Conservation (phyloP, 169 alveolate genomes). For the Plasmodium relictum region DNA sequence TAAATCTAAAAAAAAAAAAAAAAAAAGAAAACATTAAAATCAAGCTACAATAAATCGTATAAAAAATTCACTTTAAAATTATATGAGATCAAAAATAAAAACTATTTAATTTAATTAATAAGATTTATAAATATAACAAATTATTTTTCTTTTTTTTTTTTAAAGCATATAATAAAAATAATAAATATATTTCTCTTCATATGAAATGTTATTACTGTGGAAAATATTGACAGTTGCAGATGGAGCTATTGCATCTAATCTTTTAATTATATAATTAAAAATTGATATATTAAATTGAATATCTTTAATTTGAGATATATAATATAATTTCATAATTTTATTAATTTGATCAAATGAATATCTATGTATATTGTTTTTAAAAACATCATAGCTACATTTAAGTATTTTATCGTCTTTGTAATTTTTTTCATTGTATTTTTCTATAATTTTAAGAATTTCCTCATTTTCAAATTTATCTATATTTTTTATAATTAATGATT, state of each 20-base stretch:
- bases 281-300: conserved; percentile 51
- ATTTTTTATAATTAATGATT: conserved; percentile 67
- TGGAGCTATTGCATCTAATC: conserved; percentile 60
- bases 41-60: no score
- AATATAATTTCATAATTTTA: conserved; percentile 42
- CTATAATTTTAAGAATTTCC: conserved; percentile 69
- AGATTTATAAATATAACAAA: background rate
- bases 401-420: conserved; percentile 55
- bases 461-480: conserved; percentile 74
- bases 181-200: no score
- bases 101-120: background rate
- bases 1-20: conserved; percentile 30
- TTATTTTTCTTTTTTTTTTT: no score
- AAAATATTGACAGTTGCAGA: conserved; percentile 42
- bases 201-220: conserved; percentile 49
- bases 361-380: conserved; percentile 67
- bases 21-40: no score
- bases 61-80: no score
- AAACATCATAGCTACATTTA: conserved; percentile 67
- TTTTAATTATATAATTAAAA: conserved; percentile 67
- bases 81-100: background rate
- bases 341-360: conserved; percentile 77
- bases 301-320: conserved; percentile 58
- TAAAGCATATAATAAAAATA: no score
- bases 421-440: conserved; percentile 62